A percentile compares a stretch with the other conserved stretches of the same genome.
Conservation (phyloP, 805 yeast species). For the Yarrowia sp. region DNA sequence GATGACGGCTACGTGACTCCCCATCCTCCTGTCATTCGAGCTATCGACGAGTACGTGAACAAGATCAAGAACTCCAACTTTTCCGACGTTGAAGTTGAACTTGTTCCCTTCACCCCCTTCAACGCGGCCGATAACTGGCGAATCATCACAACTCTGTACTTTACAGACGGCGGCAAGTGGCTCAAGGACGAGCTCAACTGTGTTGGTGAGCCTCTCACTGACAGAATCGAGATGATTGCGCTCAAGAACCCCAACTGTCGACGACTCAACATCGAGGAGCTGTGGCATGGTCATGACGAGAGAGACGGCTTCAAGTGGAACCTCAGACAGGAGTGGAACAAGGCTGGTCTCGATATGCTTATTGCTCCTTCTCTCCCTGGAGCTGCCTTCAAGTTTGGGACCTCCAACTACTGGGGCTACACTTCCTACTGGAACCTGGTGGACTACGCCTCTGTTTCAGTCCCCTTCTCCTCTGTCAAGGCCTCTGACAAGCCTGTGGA, state of each 20-base stretch:
- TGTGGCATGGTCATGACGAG: conserved; percentile 51
- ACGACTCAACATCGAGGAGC: conserved; percentile 41
- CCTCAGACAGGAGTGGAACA: conserved; percentile 63
- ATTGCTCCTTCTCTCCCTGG: conserved; percentile 60
- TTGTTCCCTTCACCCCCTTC: conserved; percentile 46
- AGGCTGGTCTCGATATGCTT: conserved; percentile 67
- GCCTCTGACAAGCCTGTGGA: conserved; percentile 2
- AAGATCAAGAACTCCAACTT: conserved; percentile 41
- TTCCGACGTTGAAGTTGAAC: conserved; percentile 42
- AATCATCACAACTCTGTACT: conserved; percentile 54
- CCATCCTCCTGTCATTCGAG: conserved; percentile 59
- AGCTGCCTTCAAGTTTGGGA: conserved; percentile 72
- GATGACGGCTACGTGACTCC: conserved; percentile 58
- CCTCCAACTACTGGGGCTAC: conserved; percentile 79
- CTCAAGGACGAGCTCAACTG: conserved; percentile 59
- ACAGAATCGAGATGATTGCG: conserved; percentile 61
- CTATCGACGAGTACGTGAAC: conserved; percentile 50
- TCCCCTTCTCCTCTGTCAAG: conserved; percentile 42
- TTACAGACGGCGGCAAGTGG: conserved; percentile 70
- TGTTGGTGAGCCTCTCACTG: conserved; percentile 74
- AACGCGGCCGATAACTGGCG: conserved; percentile 47
- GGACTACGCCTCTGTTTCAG: conserved; percentile 66
- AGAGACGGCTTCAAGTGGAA: conserved; percentile 63
- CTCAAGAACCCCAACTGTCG: conserved; percentile 54
- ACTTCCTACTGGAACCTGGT: conserved; percentile 74